A percentile compares a stretch with the other conserved stretches of the same genome.
These are phyloP conservation scores for Dioszegia crocea DNA, from an alignment of 768 basidiomycete genomes.

Conservation along the genomic window DNA sequence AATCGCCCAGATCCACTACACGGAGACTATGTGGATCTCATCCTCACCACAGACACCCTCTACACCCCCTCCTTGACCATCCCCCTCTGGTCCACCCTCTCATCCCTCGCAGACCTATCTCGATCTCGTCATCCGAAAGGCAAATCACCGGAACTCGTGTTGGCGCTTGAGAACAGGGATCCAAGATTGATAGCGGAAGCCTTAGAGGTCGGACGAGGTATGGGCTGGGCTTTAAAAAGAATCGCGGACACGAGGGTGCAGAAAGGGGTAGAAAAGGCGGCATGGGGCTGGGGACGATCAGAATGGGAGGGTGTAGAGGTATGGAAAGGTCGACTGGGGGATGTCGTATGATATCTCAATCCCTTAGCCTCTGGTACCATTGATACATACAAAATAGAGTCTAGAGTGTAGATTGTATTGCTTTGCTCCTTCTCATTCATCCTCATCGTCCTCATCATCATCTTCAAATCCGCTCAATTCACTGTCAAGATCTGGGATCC, in stretches of 20 bases:
- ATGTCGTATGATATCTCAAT: too few relatives aligned
- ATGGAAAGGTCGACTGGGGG: slow-evolving; percentile 2
- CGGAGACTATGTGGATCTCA: slow-evolving; percentile 60
- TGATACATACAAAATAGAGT: too few relatives aligned
- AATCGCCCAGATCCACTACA: background rate
- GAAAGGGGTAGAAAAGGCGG: slow-evolving; percentile 61
- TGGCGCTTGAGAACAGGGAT: slow-evolving; percentile 75
- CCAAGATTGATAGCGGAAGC: slow-evolving; percentile 61
- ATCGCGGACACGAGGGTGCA: slow-evolving; percentile 60
- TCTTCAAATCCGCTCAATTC: slow-evolving; percentile 14
- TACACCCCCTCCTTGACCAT: slow-evolving; percentile 61
- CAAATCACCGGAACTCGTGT: slow-evolving; percentile 56
- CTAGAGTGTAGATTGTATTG: too few relatives aligned
- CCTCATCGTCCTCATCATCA: slow-evolving; percentile 21
- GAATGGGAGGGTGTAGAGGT: slow-evolving; percentile 16
- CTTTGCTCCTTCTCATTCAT: slow-evolving; percentile 6
- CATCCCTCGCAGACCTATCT: slow-evolving; percentile 49
- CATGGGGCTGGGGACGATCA: slow-evolving; percentile 65
- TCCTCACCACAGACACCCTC: slow-evolving; percentile 78
- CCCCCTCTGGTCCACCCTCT: slow-evolving; percentile 63
- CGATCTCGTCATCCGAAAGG: slow-evolving; percentile 9
- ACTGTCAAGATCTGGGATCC: slow-evolving; percentile 29
- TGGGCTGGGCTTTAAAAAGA: slow-evolving; percentile 59
- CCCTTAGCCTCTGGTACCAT: too few relatives aligned
- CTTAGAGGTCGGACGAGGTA: slow-evolving; percentile 57